phyloP scores from a whole-genome alignment of 345 rosid genomes.

The Fremontodendron californicum region DNA sequence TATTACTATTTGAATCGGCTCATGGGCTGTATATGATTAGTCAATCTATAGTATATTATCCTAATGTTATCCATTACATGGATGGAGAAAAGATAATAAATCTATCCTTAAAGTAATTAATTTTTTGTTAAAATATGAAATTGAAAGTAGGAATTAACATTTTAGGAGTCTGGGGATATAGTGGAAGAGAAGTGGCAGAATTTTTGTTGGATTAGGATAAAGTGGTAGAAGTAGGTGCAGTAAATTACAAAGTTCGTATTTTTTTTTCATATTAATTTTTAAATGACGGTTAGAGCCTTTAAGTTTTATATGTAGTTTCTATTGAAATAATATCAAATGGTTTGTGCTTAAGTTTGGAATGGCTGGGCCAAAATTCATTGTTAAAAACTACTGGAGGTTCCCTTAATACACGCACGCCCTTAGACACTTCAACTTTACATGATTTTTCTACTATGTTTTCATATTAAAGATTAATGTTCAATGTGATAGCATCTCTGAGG shows the following conservation, averaged over 20 bases:
- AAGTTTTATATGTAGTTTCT: not conserved
- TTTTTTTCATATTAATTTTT: not conserved
- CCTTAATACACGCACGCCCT: not conserved
- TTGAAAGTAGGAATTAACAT: not conserved
- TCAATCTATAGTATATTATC: not conserved
- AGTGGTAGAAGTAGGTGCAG: not conserved
- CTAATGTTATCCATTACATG: not conserved
- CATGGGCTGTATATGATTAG: no score
- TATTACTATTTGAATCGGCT: not conserved
- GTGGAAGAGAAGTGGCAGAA: not conserved
- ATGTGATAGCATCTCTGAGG: slow-evolving; percentile 2
- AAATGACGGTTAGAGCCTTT: not conserved
- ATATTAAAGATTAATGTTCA: not conserved
- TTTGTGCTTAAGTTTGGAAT: not conserved
- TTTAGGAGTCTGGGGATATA: not conserved
- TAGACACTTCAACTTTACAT: not conserved
- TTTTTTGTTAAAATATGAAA: not conserved
- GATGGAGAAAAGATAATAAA: not conserved
- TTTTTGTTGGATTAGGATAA: not conserved
- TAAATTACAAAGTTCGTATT: not conserved
- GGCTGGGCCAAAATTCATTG: not conserved
- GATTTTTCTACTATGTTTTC: not conserved
- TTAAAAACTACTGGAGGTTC: not conserved
- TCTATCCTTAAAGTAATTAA: not conserved
- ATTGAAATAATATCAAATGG: not conserved